Base-by-base conservation (phyloP, 345 rosid genomes). In the Pugionium cornutum region DNA sequence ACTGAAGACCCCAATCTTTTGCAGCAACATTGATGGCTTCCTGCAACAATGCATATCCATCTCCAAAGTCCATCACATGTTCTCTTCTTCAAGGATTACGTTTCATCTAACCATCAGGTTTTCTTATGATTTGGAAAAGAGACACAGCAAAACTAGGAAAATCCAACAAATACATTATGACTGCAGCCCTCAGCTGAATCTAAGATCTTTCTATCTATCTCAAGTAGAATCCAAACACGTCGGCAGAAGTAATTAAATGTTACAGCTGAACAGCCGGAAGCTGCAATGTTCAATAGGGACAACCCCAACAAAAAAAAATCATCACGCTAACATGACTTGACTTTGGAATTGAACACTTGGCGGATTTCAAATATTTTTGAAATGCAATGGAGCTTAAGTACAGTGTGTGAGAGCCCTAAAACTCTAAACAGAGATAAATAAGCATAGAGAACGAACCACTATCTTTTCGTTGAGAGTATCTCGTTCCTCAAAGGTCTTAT, bases 11-110 rank as follows among this genome's bases (percentile, higher is more conserved):
- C 97, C 99, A 95, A 70, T 85, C 92, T 44, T 35, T 84, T 9
- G 99, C 92, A 69, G 97, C 99, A 58, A 87, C 92, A 70, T 89
- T 95, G 76, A 94, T 94, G 42, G 96, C 53, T 75, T 86, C 97
- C 97, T 94, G 83, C 67, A 74, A 67, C 44, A 64, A 55, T 3
- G 53, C 50, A 39, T 28, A 47, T 5, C 42, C 68, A 72, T 50
- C 11, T 62, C 4, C 25, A 70, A 62, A 41, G 35, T 35, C 54
- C 27, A 45, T 51, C 30, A 42, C 4, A 41, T 41, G 18, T 49
- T 53, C 52, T 52, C 67, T 69, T 35, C 61, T 44, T 61, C 27
- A 61, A 28, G 34, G 54, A 9, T 10, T 33, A 33, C 42, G 51
- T 37, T 33, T 26, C 31, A 31, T 43, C 53, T 26, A 51, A 51